These are phyloP conservation scores for Trametes gibbosa DNA, from an alignment of 768 basidiomycete species.

Conservation along the genomic window DNA sequence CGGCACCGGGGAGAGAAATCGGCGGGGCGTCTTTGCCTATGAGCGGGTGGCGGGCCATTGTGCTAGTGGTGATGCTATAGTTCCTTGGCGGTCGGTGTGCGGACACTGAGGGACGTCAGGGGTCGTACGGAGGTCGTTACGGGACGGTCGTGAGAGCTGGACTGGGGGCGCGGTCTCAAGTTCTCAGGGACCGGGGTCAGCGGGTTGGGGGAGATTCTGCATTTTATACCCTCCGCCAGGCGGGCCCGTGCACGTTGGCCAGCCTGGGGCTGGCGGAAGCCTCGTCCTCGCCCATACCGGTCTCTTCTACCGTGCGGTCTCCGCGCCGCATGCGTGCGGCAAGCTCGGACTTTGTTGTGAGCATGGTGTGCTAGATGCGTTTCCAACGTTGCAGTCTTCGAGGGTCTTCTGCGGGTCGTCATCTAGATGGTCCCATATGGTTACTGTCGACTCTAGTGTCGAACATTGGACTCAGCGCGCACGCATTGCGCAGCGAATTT, in stretches of 20 bases:
- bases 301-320: background rate
- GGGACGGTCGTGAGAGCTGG: constrained; percentile 3
- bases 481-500: no score
- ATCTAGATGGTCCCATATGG: no score
- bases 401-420: no score
- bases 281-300: background rate
- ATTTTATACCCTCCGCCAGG: constrained; percentile 3
- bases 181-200: background rate
- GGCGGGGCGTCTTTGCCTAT: constrained; percentile 65
- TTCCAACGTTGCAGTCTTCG: no score
- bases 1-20: constrained; percentile 61
- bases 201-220: background rate
- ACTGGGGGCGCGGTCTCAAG: background rate
- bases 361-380: no score
- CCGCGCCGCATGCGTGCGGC: background rate
- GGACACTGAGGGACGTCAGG: background rate
- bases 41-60: constrained; percentile 40
- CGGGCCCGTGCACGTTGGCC: background rate
- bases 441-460: no score
- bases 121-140: constrained; percentile 9
- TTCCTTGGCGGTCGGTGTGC: background rate
- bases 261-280: background rate
- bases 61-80: no score
- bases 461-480: no score
- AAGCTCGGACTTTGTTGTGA: background rate